A percentile compares a stretch with the other conserved stretches of the same genome.
phyloP scores from a whole-genome alignment of 352 stramenopile genomes.

The Phytophthora agathidicida region DNA sequence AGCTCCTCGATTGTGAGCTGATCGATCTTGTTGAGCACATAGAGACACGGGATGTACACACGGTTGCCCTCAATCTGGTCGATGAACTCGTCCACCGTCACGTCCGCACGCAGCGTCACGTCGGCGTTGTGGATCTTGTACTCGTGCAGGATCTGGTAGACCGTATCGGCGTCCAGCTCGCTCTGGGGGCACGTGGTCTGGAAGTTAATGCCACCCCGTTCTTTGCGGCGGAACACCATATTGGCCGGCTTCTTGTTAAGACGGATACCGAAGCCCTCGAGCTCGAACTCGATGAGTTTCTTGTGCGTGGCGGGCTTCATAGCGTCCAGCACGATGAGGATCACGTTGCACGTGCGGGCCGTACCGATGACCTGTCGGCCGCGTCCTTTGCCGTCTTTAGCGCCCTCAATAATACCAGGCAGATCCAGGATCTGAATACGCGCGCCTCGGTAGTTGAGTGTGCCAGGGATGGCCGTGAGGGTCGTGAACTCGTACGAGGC shows the following conservation, averaged over 20 bases:
- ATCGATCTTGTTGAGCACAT: slow-evolving; percentile 99
- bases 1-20: slow-evolving; percentile 98
- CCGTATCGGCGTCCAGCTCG: slow-evolving; percentile 95
- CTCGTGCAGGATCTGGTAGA: slow-evolving; percentile 96
- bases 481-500: slow-evolving; percentile 99
- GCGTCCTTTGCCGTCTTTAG: slow-evolving; percentile 97
- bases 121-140: slow-evolving; percentile 99
- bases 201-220: slow-evolving; percentile 97
- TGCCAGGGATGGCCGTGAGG: slow-evolving; percentile 98
- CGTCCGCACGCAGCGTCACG: slow-evolving; percentile 95
- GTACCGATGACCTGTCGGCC: slow-evolving; percentile 97
- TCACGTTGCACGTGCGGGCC: slow-evolving; percentile 97
- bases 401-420: slow-evolving; percentile 98
- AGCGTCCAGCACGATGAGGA: slow-evolving; percentile 98
- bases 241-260: slow-evolving; percentile 98
- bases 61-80: slow-evolving; percentile 99
- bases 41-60: slow-evolving; percentile 98
- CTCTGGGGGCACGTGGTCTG: slow-evolving; percentile 93
- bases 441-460: slow-evolving; percentile 95
- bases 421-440: slow-evolving; percentile 91
- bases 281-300: slow-evolving; percentile 98
- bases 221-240: slow-evolving; percentile 97
- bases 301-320: slow-evolving; percentile 98
- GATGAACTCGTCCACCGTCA: slow-evolving; percentile 98
- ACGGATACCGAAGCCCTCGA: slow-evolving; percentile 98